Evolutionary conservation across 768 basidiomycete species (phyloP), one percentile per base, ranked within the genome.

Genomic region (Calocera viscosa): DNA sequence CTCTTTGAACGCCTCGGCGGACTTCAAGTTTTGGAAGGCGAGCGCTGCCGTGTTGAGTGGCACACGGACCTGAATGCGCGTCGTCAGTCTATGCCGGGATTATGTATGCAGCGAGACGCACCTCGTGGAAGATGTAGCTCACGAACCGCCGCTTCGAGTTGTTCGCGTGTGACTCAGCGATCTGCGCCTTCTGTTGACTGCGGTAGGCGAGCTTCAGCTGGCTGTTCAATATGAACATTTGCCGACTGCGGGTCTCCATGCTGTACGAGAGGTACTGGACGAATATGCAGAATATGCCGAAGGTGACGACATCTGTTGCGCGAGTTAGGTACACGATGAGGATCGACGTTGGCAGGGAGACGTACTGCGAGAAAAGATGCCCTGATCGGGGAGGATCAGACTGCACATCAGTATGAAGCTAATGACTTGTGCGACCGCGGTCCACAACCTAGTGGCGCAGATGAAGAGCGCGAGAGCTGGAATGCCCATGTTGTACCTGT

Each of bases 171-270:
- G 84, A 80, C 74, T 90, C 89, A 70, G 88, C 87, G 49, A 90
- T 80, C 74, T 91, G 89, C 5, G 89, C 89, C 64, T 84, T 74
- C 69, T 82, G 80, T 8, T 77, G 78, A 10, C 79, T 80, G 74
- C 84, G 72, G 73, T 82, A 90, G 68, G 88, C 86, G 1, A 85
- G 80, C 75, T 90, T 91, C 69, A 91, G 82, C 75, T 90, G 88
- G 72, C 86, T 84, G 22, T 89, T 82, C 66, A 88, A 77, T 12
- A 83, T 83, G 74, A 85, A 88, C 49, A 89, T 77, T 33, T 86
- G 81, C 40, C 89, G 78, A 72, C 89, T 86, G 24, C 73, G 68
- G 43, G 73, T 71, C 68, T 79, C 78, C 40, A 70, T 71, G 35
- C 75, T 68, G 72, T 77, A 78, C 10, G 53, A 60, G 26, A 60